Percentiles rank a stretch among this genome's conserved stretches.
phyloP scores from a whole-genome alignment of 108 stramenopile species.

The Nannochloropsis gaditana region DNA sequence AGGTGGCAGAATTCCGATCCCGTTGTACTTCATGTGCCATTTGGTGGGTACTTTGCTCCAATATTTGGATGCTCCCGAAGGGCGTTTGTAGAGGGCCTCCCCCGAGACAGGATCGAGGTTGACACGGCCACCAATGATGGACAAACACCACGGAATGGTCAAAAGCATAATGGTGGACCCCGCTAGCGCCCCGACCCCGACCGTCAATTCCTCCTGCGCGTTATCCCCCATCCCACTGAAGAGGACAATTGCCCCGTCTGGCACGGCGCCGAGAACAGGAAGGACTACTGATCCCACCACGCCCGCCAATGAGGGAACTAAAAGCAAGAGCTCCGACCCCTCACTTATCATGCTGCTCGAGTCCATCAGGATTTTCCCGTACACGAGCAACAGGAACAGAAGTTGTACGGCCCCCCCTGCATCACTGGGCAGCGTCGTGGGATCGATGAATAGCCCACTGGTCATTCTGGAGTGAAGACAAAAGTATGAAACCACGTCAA shows the following conservation, averaged over 20 bases:
- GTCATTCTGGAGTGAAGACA: neutral
- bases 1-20: conserved; percentile 6
- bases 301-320: conserved; percentile 80
- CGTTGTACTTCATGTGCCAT: conserved; percentile 41
- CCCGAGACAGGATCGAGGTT: conserved; percentile 57
- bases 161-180: conserved; percentile 95
- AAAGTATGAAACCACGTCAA: too few species aligned
- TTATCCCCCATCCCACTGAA: conserved; percentile 66
- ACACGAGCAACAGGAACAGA: conserved; percentile 73
- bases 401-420: conserved; percentile 56
- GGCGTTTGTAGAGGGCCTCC: conserved; percentile 46
- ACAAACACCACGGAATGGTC: conserved; percentile 81
- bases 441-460: conserved; percentile 29
- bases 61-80: conserved; percentile 21
- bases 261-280: conserved; percentile 87
- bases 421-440: conserved; percentile 23
- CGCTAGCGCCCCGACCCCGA: conserved; percentile 93
- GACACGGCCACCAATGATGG: conserved; percentile 78
- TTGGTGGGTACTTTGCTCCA: conserved; percentile 30
- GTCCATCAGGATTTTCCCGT: conserved; percentile 78
- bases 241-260: conserved; percentile 93
- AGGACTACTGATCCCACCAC: conserved; percentile 88
- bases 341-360: conserved; percentile 86
- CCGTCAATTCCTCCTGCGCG: conserved; percentile 61
- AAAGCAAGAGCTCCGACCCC: conserved; percentile 87